A percentile compares a stretch with the other conserved stretches of the same genome.
phyloP scores from a whole-genome alignment of 2,329 filamentous ascomycete species.

The Coniochaeta sp. region DNA sequence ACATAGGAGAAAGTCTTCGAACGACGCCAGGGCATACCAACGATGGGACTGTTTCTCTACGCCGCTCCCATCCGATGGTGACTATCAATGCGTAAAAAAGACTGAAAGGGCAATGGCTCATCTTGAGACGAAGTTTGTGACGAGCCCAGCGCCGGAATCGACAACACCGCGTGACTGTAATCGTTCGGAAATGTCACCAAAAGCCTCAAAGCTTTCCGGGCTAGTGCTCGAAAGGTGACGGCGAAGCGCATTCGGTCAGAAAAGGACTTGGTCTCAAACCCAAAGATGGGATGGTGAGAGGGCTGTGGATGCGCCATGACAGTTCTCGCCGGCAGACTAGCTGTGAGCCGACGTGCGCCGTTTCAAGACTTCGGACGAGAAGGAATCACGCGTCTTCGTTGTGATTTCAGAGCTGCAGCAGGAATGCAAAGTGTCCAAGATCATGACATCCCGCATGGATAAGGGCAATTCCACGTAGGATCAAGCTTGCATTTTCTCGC shows the following conservation, averaged over 20 bases:
- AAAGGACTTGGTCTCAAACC: background rate
- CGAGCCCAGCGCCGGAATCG: no score
- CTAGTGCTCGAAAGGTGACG: background rate
- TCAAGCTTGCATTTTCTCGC: background rate
- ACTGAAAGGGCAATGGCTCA: no score
- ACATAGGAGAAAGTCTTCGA: no score
- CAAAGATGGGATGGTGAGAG: background rate
- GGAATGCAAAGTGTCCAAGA: background rate
- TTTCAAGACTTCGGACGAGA: background rate
- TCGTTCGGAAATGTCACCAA: background rate
- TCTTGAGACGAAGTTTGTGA: background rate
- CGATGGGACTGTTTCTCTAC: no score
- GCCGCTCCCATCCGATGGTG: no score
- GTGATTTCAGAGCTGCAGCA: background rate
- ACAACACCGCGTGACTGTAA: background rate
- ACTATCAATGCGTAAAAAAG: no score
- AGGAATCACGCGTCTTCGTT: background rate
- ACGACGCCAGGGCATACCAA: no score
- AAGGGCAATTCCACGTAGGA: background rate
- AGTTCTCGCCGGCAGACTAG: background rate
- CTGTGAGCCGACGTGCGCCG: background rate
- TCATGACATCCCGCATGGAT: background rate
- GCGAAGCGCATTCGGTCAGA: background rate
- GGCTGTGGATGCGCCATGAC: background rate
- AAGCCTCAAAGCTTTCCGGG: background rate